Evolutionary conservation across 768 basidiomycete species (phyloP), one percentile per base, ranked within the genome.

Genomic region (Erythrobasidium yunnanense): DNA sequence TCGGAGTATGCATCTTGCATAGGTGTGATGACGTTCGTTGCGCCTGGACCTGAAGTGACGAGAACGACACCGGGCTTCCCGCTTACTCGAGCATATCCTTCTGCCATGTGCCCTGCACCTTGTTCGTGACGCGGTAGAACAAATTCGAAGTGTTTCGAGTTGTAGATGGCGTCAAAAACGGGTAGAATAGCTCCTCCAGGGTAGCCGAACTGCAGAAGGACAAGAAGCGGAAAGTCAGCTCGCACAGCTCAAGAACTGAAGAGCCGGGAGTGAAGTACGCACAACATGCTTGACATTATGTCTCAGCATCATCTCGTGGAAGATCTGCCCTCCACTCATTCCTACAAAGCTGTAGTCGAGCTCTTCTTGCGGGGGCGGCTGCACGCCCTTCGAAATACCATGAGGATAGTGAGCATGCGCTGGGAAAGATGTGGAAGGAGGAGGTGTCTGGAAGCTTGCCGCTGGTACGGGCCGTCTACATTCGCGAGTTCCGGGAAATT

Each of bases 271-370:
- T n/a, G n/a, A n/a, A n/a, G n/a, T n/a, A n/a, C n/a, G n/a, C n/a
- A 99, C 97, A 50, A 99, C 82, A 73, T 96, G 89, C 77, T 92
- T 95, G 71, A 97, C 92, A 66, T 82, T 84, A 74, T 99, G 95
- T 50, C 93, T 83, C 68, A 92, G 85, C 89, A 99, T 93, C 93
- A 99, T 97, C 78, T 99, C 93, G 77, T 99, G 91, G 80, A 99
- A 95, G 75, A 99, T 96, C 77, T 96, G 83, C 27, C 93, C 93
- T 13, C 93, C 93, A 22, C 90, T 89, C 76, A 92, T 82, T 53
- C 93, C 95, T 62, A 97, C 82, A 74, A 99, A 97, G 6, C 87
- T 85, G 72, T 84, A 81, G 75, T 91, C 89, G 38, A 76, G 70
- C n/a, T 68, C 70, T 30, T 73, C 70, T 32, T 60, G 54, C 20